Evolutionary conservation across 805 yeast genomes (phyloP), one percentile per base, ranked within the genome.

Genomic region (Candida parachauliodes): DNA sequence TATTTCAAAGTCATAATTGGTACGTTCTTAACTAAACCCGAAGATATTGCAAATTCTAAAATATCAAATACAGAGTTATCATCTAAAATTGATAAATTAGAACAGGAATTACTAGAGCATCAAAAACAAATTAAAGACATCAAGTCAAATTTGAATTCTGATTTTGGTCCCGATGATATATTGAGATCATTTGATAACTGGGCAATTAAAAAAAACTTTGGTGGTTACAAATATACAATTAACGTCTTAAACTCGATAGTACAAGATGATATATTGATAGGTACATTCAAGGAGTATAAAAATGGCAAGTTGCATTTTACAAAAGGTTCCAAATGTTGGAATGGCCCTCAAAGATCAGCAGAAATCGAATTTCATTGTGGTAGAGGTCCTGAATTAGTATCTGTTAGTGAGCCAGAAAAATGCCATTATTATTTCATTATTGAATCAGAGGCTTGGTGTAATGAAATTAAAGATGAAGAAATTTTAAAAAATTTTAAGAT

Each of bases 281-380:
- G 94, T 2, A 48, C 39, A 10, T 72, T 48, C 34, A 36, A 47
- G 3, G 48, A 46, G 10, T 52, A 48, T 24, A 51, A 57, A 26
- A 59, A 55, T 21, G 43, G 61, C 44, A 36, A 57, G 49, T 33
- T 60, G 49, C 62, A 63, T 22, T 93, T 69, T 53, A 65, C 58
- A 3, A 53, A 66, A 14, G 98, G 98, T 15, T 80, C 79, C 28
- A 75, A 71, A 52, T 93, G 98, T 60, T 91, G 98, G 96, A 86
- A 88, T 55, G 98, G 98, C 0, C 97, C 97, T 4, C 57, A 65
- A 20, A 77, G 98, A 57, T 74, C 82, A 23, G 89, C 87, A 1
- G 61, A 57, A 8, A 81, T 86, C 1, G 65, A 66, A 16, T 53
- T 89, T 38, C 64, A 67, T 12, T 93, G 98, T 61, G 94, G 94